phyloP scores from a whole-genome alignment of 106 monocot species.

The Hemerocallis citrina region DNA sequence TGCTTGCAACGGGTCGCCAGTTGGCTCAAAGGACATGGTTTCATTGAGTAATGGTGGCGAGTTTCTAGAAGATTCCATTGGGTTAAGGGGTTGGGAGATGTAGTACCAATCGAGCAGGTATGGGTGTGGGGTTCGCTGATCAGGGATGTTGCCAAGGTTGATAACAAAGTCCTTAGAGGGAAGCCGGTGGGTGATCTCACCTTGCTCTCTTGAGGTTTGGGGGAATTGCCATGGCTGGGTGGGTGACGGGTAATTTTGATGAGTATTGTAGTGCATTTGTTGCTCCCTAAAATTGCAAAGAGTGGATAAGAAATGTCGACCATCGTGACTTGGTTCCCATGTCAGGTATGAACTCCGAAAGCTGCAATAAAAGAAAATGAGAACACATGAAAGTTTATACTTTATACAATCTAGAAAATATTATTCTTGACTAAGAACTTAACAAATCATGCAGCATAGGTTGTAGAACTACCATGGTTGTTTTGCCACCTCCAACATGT shows the following conservation, averaged over 20 bases:
- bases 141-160: constrained; percentile 14
- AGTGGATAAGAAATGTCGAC: constrained; percentile 39
- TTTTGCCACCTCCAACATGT: too few species aligned
- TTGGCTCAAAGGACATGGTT: neutral
- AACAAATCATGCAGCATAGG: too few species aligned
- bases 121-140: constrained; percentile 35
- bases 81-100: constrained; percentile 13
- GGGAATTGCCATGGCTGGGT: constrained; percentile 5
- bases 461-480: too few species aligned
- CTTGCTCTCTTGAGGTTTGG: constrained; percentile 4
- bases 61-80: neutral
- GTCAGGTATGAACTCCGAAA: constrained; percentile 72
- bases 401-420: neutral
- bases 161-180: constrained; percentile 5
- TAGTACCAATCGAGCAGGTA: constrained; percentile 80
- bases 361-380: constrained; percentile 51
- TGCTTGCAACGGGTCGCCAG: too few species aligned
- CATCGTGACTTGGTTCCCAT: constrained; percentile 67
- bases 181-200: constrained; percentile 27
- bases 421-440: too few species aligned
- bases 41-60: neutral
- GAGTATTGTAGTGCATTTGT: constrained; percentile 16
- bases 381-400: too few species aligned
- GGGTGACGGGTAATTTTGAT: constrained; percentile 13
- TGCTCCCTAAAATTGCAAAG: constrained; percentile 61